These are phyloP conservation scores for Talaromyces sp. DNA, from an alignment of 2,329 filamentous ascomycete species.

Conservation along the genomic window DNA sequence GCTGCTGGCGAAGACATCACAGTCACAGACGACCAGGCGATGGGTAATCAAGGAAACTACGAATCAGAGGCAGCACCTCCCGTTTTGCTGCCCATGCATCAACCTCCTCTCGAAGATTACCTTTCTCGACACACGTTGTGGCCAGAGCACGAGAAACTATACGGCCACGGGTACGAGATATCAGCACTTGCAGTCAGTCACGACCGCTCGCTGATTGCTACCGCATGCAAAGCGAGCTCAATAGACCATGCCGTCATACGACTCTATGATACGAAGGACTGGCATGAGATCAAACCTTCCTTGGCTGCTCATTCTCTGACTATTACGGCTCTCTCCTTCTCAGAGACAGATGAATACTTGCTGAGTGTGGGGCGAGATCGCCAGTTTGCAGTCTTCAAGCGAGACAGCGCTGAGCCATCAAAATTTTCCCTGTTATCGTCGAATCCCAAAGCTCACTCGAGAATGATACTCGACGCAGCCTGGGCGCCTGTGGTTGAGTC, in stretches of 20 bases:
- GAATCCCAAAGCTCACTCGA: conserved; percentile 78
- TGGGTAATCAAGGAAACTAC: conserved; percentile 9
- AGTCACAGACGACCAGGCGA: conserved; percentile 27
- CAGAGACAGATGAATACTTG: conserved; percentile 64
- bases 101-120: conserved; percentile 84
- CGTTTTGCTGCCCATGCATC: conserved; percentile 51
- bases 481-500: conserved; percentile 59
- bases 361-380: conserved; percentile 88
- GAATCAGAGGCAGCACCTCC: conserved; percentile 17
- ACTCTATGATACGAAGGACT: conserved; percentile 77
- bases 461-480: conserved; percentile 86
- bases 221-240: conserved; percentile 87
- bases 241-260: conserved; percentile 92
- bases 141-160: conserved; percentile 94
- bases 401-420: conserved; percentile 32
- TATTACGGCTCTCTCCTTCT: conserved; percentile 76
- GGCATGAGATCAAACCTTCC: conserved; percentile 81
- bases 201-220: conserved; percentile 72
- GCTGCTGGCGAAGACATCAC: conserved; percentile 55
- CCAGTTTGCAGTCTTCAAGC: conserved; percentile 79
- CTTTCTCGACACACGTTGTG: conserved; percentile 86
- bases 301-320: conserved; percentile 83
- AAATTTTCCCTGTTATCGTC: conserved; percentile 56
- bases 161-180: conserved; percentile 96
- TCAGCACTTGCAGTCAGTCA: conserved; percentile 76